Evolutionary conservation across 768 basidiomycete species (phyloP), one percentile per base, ranked within the genome.

Genomic region (Cystobasidium onofrii): DNA sequence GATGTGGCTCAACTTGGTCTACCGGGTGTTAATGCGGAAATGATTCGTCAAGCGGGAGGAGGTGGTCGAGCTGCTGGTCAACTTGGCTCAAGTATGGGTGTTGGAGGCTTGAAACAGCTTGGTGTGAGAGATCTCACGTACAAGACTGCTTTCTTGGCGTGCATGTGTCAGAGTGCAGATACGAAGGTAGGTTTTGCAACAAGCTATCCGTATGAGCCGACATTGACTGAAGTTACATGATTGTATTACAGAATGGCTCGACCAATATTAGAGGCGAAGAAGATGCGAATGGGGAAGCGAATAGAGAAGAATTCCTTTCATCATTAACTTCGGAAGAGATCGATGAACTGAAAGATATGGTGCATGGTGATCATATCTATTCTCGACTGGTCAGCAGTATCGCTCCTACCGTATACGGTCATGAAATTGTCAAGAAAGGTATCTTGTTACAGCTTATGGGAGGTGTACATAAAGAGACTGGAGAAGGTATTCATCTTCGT

Each of bases 351-450:
- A 90, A 88, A 80, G 85, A 85, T 43, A 99, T 98, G 96, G 91
- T 97, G 77, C 87, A 94, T 78, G 88, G 89, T 0, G 91, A 94
- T 64, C 89, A 95, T 80, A 98, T 99, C 77, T 99, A 98, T 81
- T 88, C 90, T 29, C 88, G 95, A 9, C 84, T 98, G 3, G 95
- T 98, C 27, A 88, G 89, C 78, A 92, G 90, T 78, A 95, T 98
- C 75, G 96, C 96, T 0, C 96, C 96, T 1, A 97, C 96, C 0
- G 95, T 99, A 0, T 98, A 97, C 78, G 96, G 83, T 83, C 96
- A 98, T 80, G 96, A 99, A 79, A 94, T 97, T 64, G 94, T 98
- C 78, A 98, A 99, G 84, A 99, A 99, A 80, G 96, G 96, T 15
- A 84, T 99, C 39, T 83, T 98, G 27, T 84, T 99, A 20, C 96